Evolutionary conservation across 345 rosid genomes (phyloP).

Genomic region (Nasturtium officinale): DNA sequence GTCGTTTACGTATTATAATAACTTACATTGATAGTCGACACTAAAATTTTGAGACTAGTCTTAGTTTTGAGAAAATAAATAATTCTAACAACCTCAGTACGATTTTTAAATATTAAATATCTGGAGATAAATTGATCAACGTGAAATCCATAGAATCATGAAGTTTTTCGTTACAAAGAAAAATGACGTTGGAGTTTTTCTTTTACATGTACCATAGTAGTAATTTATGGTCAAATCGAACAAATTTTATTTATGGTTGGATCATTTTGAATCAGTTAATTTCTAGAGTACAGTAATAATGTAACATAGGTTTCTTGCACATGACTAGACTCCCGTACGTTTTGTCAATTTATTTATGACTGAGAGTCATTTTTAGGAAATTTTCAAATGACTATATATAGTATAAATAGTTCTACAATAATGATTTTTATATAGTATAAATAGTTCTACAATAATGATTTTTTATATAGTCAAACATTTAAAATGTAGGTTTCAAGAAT

Average conservation of each 20-base stretch:
- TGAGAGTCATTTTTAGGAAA: not conserved
- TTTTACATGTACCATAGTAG: not conserved
- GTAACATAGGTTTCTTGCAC: constrained; percentile 6
- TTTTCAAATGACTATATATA: not conserved
- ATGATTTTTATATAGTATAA: not conserved
- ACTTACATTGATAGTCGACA: not conserved
- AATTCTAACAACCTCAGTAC: not conserved
- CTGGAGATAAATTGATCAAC: not conserved
- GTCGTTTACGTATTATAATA: too few species aligned
- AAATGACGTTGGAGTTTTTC: not conserved
- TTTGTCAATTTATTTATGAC: constrained; percentile 9
- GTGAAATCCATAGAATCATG: not conserved
- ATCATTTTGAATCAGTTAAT: constrained; percentile 10
- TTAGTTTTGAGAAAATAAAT: not conserved
- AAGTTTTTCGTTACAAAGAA: not conserved
- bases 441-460: not conserved
- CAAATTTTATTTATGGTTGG: not conserved
- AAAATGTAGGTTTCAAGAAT: constrained; percentile 21
- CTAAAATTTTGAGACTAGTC: not conserved
- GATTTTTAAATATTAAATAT: not conserved
- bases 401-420: not conserved
- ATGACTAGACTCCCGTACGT: not conserved
- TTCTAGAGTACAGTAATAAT: not conserved
- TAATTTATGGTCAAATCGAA: not conserved
- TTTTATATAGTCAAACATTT: not conserved